phyloP scores from a whole-genome alignment of 225 moss, liverwort and hornwort species.

The Bryoerythrophyllum caledonicum region DNA sequence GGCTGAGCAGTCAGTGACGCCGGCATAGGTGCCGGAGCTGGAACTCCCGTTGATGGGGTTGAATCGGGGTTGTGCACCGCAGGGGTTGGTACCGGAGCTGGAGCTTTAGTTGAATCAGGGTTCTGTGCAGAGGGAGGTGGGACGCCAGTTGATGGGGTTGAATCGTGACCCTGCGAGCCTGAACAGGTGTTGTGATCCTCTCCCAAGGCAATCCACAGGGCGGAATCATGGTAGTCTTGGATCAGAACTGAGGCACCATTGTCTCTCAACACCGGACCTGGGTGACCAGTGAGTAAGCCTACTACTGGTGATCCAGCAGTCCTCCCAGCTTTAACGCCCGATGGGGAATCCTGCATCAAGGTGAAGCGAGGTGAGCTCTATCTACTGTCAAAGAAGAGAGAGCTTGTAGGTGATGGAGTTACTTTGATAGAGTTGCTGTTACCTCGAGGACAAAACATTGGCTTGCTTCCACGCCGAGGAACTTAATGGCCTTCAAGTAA shows the following conservation, averaged over 20 bases:
- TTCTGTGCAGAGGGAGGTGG: constrained; percentile 22
- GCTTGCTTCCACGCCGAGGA: constrained; percentile 62
- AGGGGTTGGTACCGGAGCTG: constrained; percentile 1
- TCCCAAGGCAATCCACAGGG: constrained; percentile 67
- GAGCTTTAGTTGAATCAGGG: constrained; percentile 14
- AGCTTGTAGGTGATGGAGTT: neutral
- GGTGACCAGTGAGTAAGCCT: constrained; percentile 78
- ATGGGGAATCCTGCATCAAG: constrained; percentile 75
- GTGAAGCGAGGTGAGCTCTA: neutral
- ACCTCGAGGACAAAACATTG: constrained; percentile 80
- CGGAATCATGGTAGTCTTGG: constrained; percentile 70
- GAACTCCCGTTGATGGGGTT: constrained; percentile 34
- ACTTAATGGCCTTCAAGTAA: constrained; percentile 77
- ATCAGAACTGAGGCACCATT: constrained; percentile 77
- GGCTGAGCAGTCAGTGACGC: constrained; percentile 3
- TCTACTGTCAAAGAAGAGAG: neutral
- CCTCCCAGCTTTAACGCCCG: constrained; percentile 72
- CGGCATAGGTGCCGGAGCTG: constrained; percentile 5
- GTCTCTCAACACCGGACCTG: constrained; percentile 58
- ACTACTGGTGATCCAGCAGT: constrained; percentile 72
- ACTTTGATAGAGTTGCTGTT: constrained; percentile 12
- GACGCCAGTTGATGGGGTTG: constrained; percentile 38
- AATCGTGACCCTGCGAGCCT: constrained; percentile 30
- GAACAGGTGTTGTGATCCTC: constrained; percentile 6
- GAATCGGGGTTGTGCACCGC: constrained; percentile 28